Evolutionary conservation across 1,139 yeast genomes (phyloP).

Genomic region (Zygosaccharomyces pseudobailii): DNA sequence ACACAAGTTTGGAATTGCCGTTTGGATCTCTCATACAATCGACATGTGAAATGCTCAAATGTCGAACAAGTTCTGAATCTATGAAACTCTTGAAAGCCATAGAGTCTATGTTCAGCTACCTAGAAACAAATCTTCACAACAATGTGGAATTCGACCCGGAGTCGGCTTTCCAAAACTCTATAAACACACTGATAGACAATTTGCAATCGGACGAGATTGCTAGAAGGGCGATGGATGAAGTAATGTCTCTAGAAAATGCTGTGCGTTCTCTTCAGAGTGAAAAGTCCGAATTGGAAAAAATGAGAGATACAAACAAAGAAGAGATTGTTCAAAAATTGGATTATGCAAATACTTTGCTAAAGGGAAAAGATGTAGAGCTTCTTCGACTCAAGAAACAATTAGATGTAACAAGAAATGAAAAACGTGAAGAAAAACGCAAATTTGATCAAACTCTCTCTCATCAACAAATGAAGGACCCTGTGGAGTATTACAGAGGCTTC

Average conservation of each 20-base stretch:
- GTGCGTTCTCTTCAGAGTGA: constrained; percentile 43
- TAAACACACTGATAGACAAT: constrained; percentile 65
- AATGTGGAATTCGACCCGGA: constrained; percentile 46
- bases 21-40: constrained; percentile 21
- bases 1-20: constrained; percentile 25
- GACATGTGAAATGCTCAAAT: constrained; percentile 18
- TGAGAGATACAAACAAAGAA: constrained; percentile 48
- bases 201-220: constrained; percentile 85
- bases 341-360: constrained; percentile 54
- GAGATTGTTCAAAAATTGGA: constrained; percentile 64
- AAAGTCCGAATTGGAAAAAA: constrained; percentile 64
- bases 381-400: constrained; percentile 42
- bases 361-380: constrained; percentile 52
- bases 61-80: constrained; percentile 32
- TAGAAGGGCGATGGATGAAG: constrained; percentile 65
- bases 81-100: constrained; percentile 41
- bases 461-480: constrained; percentile 7
- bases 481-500: neutral
- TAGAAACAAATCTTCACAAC: constrained; percentile 46
- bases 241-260: constrained; percentile 49
- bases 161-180: constrained; percentile 67
- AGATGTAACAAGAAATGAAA: constrained; percentile 43
- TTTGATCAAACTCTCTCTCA: constrained; percentile 59
- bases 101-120: constrained; percentile 65
- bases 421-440: constrained; percentile 61